Base-by-base conservation (phyloP, 192 early-diverging fungal species). In the Coemansia sp. region DNA sequence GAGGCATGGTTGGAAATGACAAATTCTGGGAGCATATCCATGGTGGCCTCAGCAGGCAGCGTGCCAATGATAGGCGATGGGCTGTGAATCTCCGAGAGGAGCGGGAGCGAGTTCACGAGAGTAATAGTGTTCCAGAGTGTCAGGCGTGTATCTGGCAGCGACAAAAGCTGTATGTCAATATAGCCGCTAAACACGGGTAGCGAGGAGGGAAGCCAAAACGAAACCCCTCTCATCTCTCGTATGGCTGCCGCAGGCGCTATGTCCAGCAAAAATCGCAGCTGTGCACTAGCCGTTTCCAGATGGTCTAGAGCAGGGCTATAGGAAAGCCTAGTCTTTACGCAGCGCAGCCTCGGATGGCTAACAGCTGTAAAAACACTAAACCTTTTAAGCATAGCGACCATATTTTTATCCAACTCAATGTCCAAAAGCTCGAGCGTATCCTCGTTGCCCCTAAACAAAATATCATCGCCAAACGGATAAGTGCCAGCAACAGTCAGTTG, bases 381-480 rank as follows among this genome's bases (percentile, higher is more conserved):
- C n/a, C 38, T 24, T 9, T 40, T 14, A 26, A 65, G 38, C 63
- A 65, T 65, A 13, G 11, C 18, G 23, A 57, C 37, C 16, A 42
- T 42, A 38, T 57, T 31, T 13, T 10, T 13, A 37, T 39, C 53
- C 24, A 31, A 38, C 16, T 10, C 40, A 20, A 65, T 18, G 21
- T 65, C 18, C 28, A 65, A 18, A n/a, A 20, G 20, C 28, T 65
- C 37, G 13, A 65, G 24, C 28, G 53, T 40, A 16, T 3, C 46
- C 20, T 13, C 10, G 53, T 65, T 65, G 5, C 53, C 63, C 8
- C 63, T 39, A 16, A 65, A 65, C 11, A 65, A 21, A 2, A 35
- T 40, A 23, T 65, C 63, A 23, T 65, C 63, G 53, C 38, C 63
- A 57, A 65, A 65, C 28, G 63, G 63, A 20, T 31, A 65, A 7